Evolutionary conservation across 805 yeast genomes (phyloP).

Genomic region (Sungouiella thailandica): DNA sequence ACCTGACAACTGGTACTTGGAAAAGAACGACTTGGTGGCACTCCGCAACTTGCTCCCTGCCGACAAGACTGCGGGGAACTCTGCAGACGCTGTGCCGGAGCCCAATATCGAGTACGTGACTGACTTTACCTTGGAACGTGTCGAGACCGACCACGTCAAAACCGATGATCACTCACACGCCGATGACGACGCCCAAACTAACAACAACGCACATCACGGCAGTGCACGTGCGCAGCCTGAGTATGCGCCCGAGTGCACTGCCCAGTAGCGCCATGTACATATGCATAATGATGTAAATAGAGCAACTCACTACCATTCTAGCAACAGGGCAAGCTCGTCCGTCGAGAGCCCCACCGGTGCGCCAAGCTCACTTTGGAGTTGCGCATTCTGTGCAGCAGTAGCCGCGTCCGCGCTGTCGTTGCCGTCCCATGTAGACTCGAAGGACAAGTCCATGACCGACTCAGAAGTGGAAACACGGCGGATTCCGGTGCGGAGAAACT

Average conservation of each 20-base stretch:
- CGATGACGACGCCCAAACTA: too few species aligned
- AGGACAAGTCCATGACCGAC: slow-evolving; percentile 17
- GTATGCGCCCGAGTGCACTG: slow-evolving; percentile 2
- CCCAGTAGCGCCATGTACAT: slow-evolving; percentile 1
- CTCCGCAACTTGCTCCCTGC: slow-evolving; percentile 53
- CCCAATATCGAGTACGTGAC: slow-evolving; percentile 35
- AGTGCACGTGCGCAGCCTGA: too few species aligned
- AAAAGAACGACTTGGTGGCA: slow-evolving; percentile 56
- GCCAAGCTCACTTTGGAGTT: slow-evolving; percentile 5
- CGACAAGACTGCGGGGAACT: slow-evolving; percentile 18
- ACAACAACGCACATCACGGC: not conserved
- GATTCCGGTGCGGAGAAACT: slow-evolving; percentile 20
- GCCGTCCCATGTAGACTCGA: slow-evolving; percentile 6
- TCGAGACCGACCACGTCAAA: too few species aligned
- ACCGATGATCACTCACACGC: too few species aligned
- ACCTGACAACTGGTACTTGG: slow-evolving; percentile 77
- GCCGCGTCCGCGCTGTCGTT: slow-evolving; percentile 10
- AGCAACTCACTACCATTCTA: slow-evolving; percentile 23
- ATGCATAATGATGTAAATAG: slow-evolving; percentile 2
- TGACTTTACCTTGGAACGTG: slow-evolving; percentile 26
- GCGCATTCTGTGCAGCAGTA: slow-evolving; percentile 2
- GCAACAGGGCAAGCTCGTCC: slow-evolving; percentile 31
- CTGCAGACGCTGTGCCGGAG: slow-evolving; percentile 24
- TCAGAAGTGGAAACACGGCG: slow-evolving; percentile 13
- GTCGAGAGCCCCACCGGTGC: slow-evolving; percentile 26